Conservation (phyloP, 495 filamentous ascomycete species). For the Hyaloscypha finlandica region DNA sequence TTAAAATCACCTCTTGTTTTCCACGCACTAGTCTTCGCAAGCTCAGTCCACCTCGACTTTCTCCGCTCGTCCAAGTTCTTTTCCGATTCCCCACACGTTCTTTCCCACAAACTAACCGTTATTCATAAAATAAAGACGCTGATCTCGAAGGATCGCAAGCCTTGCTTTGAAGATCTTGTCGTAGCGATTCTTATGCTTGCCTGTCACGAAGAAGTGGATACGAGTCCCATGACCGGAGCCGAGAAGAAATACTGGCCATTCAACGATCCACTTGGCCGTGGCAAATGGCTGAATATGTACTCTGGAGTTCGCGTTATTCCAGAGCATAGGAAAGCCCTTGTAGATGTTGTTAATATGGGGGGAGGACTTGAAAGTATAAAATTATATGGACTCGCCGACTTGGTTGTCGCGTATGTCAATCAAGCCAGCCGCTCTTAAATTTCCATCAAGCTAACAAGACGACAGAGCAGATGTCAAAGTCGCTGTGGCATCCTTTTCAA, state of each 20-base stretch:
- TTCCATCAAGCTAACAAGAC: too few species aligned
- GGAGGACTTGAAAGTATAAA: conserved; percentile 17
- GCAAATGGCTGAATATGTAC: conserved; percentile 21
- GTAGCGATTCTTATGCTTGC: conserved; percentile 6
- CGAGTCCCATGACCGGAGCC: not conserved
- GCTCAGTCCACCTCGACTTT: conserved; percentile 5
- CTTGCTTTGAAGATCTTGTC: conserved; percentile 9
- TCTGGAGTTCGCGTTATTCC: not conserved
- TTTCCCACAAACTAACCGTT: conserved; percentile 11
- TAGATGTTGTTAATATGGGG: conserved; percentile 5
- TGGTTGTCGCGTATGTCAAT: conserved; percentile 5
- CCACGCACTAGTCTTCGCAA: conserved; percentile 10
- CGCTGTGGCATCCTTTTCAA: not conserved
- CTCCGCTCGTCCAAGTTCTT: not conserved
- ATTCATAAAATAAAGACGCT: conserved; percentile 10
- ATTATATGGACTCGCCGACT: conserved; percentile 1
- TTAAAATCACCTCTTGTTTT: conserved; percentile 8
- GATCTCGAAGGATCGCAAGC: not conserved
- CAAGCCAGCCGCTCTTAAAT: too few species aligned
- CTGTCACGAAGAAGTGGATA: conserved; percentile 5
- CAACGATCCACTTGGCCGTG: conserved; percentile 9
- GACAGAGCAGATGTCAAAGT: not conserved
- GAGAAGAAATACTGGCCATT: conserved; percentile 8
- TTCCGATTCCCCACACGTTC: conserved; percentile 4
- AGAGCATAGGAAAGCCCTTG: conserved; percentile 12